A percentile compares a stretch with the other conserved stretches of the same genome.
Evolutionary conservation across 371 early-diverging fungal genomes (phyloP).

Genomic region (Fennellomyces sp.): DNA sequence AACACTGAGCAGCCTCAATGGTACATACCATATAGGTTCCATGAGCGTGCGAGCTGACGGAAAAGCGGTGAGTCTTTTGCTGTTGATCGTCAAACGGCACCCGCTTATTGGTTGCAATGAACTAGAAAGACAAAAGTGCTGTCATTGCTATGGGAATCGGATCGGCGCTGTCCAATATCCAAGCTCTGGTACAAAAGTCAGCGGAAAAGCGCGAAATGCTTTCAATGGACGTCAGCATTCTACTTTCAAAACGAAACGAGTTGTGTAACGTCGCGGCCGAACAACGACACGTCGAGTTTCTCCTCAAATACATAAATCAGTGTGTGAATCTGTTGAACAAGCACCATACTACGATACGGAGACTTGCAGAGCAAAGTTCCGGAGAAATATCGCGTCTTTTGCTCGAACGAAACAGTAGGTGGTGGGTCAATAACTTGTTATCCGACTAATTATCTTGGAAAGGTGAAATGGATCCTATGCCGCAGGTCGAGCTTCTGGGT

Average conservation of each 20-base stretch:
- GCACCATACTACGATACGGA: constrained; percentile 5
- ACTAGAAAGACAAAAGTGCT: background rate
- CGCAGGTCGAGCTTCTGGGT: constrained; percentile 9
- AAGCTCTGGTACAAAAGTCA: background rate
- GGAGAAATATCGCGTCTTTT: background rate
- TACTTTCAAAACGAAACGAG: constrained; percentile 3
- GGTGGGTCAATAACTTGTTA: background rate
- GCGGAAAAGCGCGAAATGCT: background rate
- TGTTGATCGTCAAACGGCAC: too few relatives aligned
- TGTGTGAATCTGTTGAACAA: background rate
- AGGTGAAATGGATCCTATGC: constrained; percentile 7
- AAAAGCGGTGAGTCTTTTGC: background rate
- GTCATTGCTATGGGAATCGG: background rate
- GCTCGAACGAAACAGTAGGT: constrained; percentile 1
- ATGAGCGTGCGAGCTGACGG: background rate
- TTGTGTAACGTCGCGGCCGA: constrained; percentile 6
- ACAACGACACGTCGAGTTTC: constrained; percentile 5
- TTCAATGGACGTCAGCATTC: background rate
- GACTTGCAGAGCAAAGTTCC: background rate
- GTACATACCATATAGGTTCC: constrained; percentile 6
- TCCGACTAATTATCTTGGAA: background rate
- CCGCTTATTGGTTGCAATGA: background rate
- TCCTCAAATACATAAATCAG: constrained; percentile 7
- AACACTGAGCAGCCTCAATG: constrained; percentile 7
- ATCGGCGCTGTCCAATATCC: background rate